These are phyloP conservation scores for Fusarium euwallaceae DNA, from an alignment of 2,329 filamentous ascomycete genomes.

Conservation along the genomic window DNA sequence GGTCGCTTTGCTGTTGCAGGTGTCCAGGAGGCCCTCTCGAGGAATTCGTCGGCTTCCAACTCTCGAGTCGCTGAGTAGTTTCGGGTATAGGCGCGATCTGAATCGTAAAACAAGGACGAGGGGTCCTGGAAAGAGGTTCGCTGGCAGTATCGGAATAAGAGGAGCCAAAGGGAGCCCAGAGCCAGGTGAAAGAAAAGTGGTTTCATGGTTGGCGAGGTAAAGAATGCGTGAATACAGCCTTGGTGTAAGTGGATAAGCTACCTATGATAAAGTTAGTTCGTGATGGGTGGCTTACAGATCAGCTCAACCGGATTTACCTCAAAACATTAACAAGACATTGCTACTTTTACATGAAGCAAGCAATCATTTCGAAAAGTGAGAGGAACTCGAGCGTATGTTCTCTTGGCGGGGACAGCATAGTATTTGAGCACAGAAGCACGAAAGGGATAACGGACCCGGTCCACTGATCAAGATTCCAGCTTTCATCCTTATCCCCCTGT, in stretches of 20 bases:
- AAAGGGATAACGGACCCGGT: background rate
- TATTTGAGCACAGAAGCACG: background rate
- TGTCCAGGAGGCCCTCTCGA: slow-evolving; percentile 16
- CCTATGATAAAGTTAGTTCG: background rate
- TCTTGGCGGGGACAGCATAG: slow-evolving; percentile 5
- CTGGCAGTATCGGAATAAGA: slow-evolving; percentile 40
- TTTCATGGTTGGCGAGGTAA: background rate
- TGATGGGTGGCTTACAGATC: background rate
- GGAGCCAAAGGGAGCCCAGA: slow-evolving; percentile 30
- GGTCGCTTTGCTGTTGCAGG: slow-evolving; percentile 10
- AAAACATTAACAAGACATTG: background rate
- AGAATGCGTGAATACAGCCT: background rate
- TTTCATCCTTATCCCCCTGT: background rate
- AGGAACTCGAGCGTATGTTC: background rate
- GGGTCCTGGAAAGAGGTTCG: slow-evolving; percentile 41
- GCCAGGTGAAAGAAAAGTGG: background rate
- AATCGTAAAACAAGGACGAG: slow-evolving; percentile 46
- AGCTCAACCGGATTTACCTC: background rate
- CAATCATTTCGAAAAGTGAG: background rate
- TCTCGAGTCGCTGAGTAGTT: slow-evolving; percentile 43
- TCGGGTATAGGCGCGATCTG: slow-evolving; percentile 39
- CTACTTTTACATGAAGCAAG: background rate
- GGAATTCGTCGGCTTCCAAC: slow-evolving; percentile 39
- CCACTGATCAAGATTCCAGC: background rate
- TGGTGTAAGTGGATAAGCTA: background rate